Base-by-base conservation (phyloP, 1,284 basidiomycete species). In the Leucoagaricus sp. region DNA sequence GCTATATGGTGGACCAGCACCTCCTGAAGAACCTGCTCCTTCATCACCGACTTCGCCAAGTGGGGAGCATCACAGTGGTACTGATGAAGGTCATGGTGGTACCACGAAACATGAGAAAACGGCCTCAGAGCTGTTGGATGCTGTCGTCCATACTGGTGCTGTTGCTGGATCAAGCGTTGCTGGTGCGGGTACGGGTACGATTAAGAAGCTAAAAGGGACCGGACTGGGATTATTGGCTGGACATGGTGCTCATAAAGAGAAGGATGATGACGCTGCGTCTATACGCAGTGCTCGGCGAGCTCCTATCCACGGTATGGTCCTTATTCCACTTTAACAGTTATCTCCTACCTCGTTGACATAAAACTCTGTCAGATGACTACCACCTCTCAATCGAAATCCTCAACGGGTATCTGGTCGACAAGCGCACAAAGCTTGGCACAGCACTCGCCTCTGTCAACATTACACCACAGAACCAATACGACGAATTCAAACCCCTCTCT, bases 361-460 rank as follows among this genome's bases (percentile, higher is more conserved):
- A 25, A 19, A 8, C 10, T 40, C 19, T 53, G 47, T 13, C 60
- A 88, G 89, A 86, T 63, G 79, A 84, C 33, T 74, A 81, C 57
- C 78, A 78, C 49, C 81, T 81, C 36, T 89, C 90, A 5, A 73
- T 91, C 4, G 87, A 92, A 65, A 83, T 84, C 1, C 78, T 92
- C 7, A 74, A 87, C 56, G 78, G 82, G 3, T 91, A 89, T 69
- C 82, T 97, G 2, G 87, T 92, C 2, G 93, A 96, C 66, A 83
- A 92, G 13, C 83, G 95, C 5, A 93, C 93, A 17, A 94, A 94
- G 67, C 80, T 96, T 34, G 81, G 82, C 1, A 86, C 86, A 10
- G 91, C 91, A 0, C 83, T 97, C 1, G 79, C 83, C 17, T 73
- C 81, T 1, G 79, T 93, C 28, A 73, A 83, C n/a, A 87, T 89